Evolutionary conservation across 2,329 filamentous ascomycete genomes (phyloP).

Genomic region (Colletotrichum sp.): DNA sequence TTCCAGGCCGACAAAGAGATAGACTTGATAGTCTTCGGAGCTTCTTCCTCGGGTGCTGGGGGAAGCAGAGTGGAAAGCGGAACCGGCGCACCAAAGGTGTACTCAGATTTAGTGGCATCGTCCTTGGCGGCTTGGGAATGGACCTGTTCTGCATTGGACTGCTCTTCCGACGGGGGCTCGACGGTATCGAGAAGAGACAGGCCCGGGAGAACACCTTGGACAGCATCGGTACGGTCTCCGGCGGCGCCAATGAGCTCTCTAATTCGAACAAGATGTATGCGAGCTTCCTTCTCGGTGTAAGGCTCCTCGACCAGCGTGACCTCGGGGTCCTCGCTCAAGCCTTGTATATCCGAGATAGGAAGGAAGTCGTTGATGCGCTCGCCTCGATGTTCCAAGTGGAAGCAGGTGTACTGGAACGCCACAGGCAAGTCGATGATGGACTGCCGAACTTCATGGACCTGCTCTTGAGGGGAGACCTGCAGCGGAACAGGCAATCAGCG

Average conservation of each 20-base stretch:
- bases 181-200: slow-evolving; percentile 87
- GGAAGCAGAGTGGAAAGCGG: slow-evolving; percentile 76
- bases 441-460: slow-evolving; percentile 96
- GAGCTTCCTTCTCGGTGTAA: slow-evolving; percentile 97
- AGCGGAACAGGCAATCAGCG: slow-evolving; percentile 2
- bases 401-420: slow-evolving; percentile 97
- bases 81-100: slow-evolving; percentile 76
- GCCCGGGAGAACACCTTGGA: slow-evolving; percentile 86
- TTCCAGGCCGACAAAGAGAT: slow-evolving; percentile 94
- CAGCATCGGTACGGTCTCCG: slow-evolving; percentile 83
- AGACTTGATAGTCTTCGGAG: slow-evolving; percentile 90
- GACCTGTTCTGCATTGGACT: slow-evolving; percentile 48
- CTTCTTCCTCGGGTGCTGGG: slow-evolving; percentile 59
- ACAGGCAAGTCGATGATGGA: slow-evolving; percentile 92
- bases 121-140: slow-evolving; percentile 23
- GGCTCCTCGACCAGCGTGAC: slow-evolving; percentile 88
- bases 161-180: slow-evolving; percentile 45
- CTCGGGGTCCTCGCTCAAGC: slow-evolving; percentile 77
- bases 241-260: slow-evolving; percentile 93
- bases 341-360: slow-evolving; percentile 87
- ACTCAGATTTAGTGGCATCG: slow-evolving; percentile 60
- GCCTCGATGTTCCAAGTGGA: slow-evolving; percentile 92
- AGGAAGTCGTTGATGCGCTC: slow-evolving; percentile 94
- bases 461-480: slow-evolving; percentile 89
- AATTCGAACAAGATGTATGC: slow-evolving; percentile 90